Percentiles rank a stretch among this genome's conserved stretches.
Evolutionary conservation across 2,329 filamentous ascomycete genomes (phyloP).

Genomic region (Sclerotinia trifoliorum): DNA sequence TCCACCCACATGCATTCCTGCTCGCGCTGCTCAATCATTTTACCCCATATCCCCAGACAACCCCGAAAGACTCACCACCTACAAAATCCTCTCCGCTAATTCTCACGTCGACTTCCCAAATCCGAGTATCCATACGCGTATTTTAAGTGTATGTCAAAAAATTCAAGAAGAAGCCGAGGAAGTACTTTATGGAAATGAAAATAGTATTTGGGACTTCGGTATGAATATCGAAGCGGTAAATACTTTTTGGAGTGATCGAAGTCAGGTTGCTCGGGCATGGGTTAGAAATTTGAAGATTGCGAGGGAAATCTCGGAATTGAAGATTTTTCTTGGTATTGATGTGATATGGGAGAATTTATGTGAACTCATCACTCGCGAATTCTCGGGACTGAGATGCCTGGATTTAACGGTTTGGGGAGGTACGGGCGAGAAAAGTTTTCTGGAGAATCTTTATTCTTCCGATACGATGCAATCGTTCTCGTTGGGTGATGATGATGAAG

Average conservation of each 20-base stretch:
- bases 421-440: neutral
- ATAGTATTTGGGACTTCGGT: constrained; percentile 33
- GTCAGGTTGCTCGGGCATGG: constrained; percentile 24
- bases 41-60: constrained; percentile 29
- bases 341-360: constrained; percentile 30
- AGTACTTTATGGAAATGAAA: constrained; percentile 31
- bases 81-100: constrained; percentile 34
- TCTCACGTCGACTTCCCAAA: constrained; percentile 25
- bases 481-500: neutral
- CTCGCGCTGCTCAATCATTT: constrained; percentile 27
- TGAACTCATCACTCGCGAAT: neutral
- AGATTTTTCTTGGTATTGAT: constrained; percentile 10
- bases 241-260: constrained; percentile 32
- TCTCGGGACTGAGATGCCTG: constrained; percentile 25
- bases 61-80: constrained; percentile 29
- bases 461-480: neutral
- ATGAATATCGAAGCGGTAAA: constrained; percentile 30
- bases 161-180: constrained; percentile 31
- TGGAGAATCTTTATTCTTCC: neutral
- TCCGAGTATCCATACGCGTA: constrained; percentile 25
- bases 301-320: constrained; percentile 27
- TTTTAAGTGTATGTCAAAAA: constrained; percentile 30
- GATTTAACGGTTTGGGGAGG: constrained; percentile 36
- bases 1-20: constrained; percentile 26
- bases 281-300: constrained; percentile 31